These are phyloP conservation scores for Brassica nigra DNA, from an alignment of 345 rosid species.

Conservation along the genomic window DNA sequence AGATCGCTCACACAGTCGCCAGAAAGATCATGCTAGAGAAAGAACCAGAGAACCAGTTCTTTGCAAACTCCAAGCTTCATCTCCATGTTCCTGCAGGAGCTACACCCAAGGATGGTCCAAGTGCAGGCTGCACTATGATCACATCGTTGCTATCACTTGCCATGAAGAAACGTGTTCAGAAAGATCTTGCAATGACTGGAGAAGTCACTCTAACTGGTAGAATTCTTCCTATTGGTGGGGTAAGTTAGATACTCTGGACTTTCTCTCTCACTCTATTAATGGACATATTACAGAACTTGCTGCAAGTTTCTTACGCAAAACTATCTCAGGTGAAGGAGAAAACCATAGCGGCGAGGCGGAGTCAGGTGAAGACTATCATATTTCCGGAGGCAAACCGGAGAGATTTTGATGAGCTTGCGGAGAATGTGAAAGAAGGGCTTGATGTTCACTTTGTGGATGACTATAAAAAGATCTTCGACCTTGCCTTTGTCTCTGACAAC, in stretches of 20 bases:
- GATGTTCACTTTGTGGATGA: not conserved
- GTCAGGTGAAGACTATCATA: not conserved
- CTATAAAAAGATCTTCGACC: not conserved
- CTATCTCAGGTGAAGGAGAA: not conserved
- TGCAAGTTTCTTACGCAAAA: not conserved
- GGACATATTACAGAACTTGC: not conserved
- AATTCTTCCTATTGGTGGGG: not conserved
- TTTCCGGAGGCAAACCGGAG: not conserved
- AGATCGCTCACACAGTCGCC: not conserved
- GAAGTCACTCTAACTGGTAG: conserved; percentile 1
- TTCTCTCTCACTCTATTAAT: not conserved
- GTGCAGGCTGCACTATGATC: not conserved
- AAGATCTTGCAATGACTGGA: not conserved
- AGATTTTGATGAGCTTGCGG: not conserved
- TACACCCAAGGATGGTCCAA: not conserved
- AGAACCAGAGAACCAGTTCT: not conserved
- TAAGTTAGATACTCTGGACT: not conserved
- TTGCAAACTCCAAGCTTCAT: conserved; percentile 1
- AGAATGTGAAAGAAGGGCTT: not conserved
- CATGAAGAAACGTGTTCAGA: not conserved
- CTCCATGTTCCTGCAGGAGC: conserved; percentile 3
- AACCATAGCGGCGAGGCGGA: not conserved
- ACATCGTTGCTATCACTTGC: not conserved
- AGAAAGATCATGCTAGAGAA: not conserved
- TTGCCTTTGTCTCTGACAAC: not conserved